Base-by-base conservation (phyloP, 73 alveolate species). In the Halteria grandinella region DNA sequence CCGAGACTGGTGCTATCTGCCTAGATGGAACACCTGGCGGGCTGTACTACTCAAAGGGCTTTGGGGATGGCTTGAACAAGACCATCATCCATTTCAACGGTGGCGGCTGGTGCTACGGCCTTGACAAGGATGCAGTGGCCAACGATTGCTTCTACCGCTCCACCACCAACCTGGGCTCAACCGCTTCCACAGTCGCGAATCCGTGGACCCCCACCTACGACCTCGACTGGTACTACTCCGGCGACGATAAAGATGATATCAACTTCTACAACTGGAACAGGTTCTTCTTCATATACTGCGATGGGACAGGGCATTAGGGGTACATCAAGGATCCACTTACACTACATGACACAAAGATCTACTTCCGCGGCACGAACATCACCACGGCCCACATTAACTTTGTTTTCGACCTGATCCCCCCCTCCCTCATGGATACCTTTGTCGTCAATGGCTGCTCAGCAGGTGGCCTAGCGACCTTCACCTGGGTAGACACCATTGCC, bases 231-330 rank as follows among this genome's bases (percentile, higher is more conserved):
- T n/a, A n/a, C n/a, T 7, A 33, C 36, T 28, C 55, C 36, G 17
- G 55, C n/a, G 40, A 57, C 20, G 3, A 25, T 14, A 34, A 25
- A 10, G 12, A 57, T 29, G 53, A 57, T 33, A 8, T 3, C 21
- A 7, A 33, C 2, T 57, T 28, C 28, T 31, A 57, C 18, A 57
- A 57, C 36, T 57, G 74, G 74, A 57, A 57, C 28, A 57, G 53
- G 36, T 12, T 31, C n/a, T 57, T 15, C 31, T 57, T 57, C 37
- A 31, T 33, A 57, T 57, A 57, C 23, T 57, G 74, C 28, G 74
- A 57, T 57, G 74, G 74, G 10, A 7, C 74, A 15, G 74, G 74
- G 33, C 74, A 57, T 33, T 23, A 57, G 36, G 74, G 74, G 18
- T 57, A 57, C 36, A 32, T 5, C 31, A 57, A 57, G 31, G 74